Evolutionary conservation across 2,329 filamentous ascomycete species (phyloP), one percentile per base, ranked within the genome.

Genomic region (Ascocoryne sarcoides): DNA sequence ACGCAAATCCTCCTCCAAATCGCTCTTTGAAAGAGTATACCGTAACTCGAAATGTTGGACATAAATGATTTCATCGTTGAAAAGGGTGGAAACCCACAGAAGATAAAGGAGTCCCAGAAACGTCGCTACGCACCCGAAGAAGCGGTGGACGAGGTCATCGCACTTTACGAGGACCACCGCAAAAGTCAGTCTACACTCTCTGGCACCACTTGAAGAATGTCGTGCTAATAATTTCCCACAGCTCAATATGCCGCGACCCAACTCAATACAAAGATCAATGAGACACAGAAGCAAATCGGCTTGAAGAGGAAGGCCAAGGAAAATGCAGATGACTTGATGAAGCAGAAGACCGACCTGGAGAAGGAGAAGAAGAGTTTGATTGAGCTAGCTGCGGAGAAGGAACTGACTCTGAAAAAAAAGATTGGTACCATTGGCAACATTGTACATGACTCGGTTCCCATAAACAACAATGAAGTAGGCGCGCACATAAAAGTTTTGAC

Each of bases 221-320:
- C 23, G 12, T 26, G 23, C 18, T 39, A 19, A 42, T 42, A 20
- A 26, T 12, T 33, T n/a, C 4, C 32, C 21, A 42, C 54, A 80
- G 76, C 83, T 39, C 76, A 85, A 46, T 92, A 90, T 59, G 77
- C 75, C 40, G 84, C 80, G 5, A 86, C 81, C 15, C 86, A 94
- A 62, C 75, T 92, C 53, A 83, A 82, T 51, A 79, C 79, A 55
- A 79, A 84, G 67, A 89, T 95, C 65, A 96, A 96, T 66, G 79
- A 76, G 15, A 75, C 87, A 20, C 85, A 94, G 62, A 95, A 94
- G 66, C 79, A 88, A 61, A 94, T 96, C 59, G 87, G 84, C 14
- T 69, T 76, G 57, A 93, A 90, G 72, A 95, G 94, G 70, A 95
- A 94, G 76, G 81, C 81, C 53, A 95, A 95, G 70, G 87, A 94